Evolutionary conservation across 2,329 filamentous ascomycete species (phyloP), one percentile per base, ranked within the genome.

Genomic region (Colletotrichum salicis): DNA sequence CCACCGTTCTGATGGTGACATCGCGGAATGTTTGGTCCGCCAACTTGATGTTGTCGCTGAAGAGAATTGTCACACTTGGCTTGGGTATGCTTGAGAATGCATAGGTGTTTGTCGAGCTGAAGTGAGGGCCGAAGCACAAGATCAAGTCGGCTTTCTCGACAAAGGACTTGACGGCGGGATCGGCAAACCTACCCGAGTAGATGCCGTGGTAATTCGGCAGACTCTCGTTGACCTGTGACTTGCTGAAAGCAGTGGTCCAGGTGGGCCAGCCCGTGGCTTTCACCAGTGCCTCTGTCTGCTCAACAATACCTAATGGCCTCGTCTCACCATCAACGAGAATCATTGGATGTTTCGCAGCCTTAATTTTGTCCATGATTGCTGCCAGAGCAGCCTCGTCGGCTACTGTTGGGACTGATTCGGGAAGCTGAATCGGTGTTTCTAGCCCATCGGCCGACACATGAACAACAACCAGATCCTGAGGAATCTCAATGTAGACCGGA

Each of bases 401-500:
- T 4, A 72, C 35, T 15, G 72, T 73, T 4, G 64, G 63, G 8
- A 45, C 65, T 12, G 60, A 68, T 4, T 68, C 68, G 1, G 73
- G 75, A 24, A 77, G 70, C 22, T 70, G 73, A 41, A 80, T 74
- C 2, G 75, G 72, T 1, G 73, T 68, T n/a, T 77, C 73, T 1
- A 85, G 74, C n/a, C 77, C 75, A 8, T 76, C 76, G 6, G 77
- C 77, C 8, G 80, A 75, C 1, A 87, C 78, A 4, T 73, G 75
- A 0, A 76, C 79, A 7, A 76, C 76, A 6, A 88, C 86, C 78
- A 90, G 80, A 74, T 90, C 88, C 13, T 84, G 83, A 0, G 88
- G 89, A 5, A 91, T 75, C 73, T 88, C 85, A 24, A 90, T 84
- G 70, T 89, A 90, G 1, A 88, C 89, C 0, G 89, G 89, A 2